These are phyloP conservation scores for Colletotrichum graminicola DNA, from an alignment of 2,329 filamentous ascomycete species.

Conservation along the genomic window DNA sequence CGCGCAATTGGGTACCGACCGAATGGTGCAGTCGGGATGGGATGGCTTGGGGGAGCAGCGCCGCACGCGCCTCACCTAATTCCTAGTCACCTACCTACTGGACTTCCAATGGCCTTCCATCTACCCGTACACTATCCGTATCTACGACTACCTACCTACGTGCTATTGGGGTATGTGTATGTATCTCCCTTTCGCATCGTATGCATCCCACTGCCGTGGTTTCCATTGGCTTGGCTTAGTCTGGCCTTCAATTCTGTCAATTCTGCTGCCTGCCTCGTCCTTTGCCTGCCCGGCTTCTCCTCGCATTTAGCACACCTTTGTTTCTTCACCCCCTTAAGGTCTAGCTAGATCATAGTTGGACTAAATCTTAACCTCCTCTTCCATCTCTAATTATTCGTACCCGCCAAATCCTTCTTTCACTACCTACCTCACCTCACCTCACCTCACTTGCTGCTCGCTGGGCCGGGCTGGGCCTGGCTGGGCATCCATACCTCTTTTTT, in stretches of 20 bases:
- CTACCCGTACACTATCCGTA: too few species aligned
- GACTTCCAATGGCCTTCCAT: not conserved
- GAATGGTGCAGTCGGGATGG: slow-evolving; percentile 12
- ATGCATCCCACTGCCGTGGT: slow-evolving; percentile 16
- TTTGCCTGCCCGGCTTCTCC: slow-evolving; percentile 12
- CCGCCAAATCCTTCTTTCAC: slow-evolving; percentile 1
- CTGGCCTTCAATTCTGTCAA: not conserved
- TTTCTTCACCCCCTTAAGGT: not conserved
- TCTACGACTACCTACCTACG: too few species aligned
- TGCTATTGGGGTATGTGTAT: not conserved
- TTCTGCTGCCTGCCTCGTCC: slow-evolving; percentile 4
- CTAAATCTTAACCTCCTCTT: not conserved
- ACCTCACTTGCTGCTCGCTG: not conserved
- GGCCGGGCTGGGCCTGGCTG: slow-evolving; percentile 19
- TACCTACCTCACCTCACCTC: not conserved
- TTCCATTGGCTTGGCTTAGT: slow-evolving; percentile 6
- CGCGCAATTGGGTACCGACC: not conserved
- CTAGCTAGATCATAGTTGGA: not conserved
- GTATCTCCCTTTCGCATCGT: slow-evolving; percentile 31
- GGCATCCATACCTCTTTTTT: slow-evolving; percentile 17
- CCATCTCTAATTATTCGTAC: not conserved
- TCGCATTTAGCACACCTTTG: not conserved
- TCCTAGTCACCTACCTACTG: not conserved
- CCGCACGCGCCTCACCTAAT: slow-evolving; percentile 29
- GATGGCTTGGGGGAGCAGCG: not conserved